These are phyloP conservation scores for Abrus precatorius DNA, from an alignment of 306 rosid genomes.

Conservation along the genomic window DNA sequence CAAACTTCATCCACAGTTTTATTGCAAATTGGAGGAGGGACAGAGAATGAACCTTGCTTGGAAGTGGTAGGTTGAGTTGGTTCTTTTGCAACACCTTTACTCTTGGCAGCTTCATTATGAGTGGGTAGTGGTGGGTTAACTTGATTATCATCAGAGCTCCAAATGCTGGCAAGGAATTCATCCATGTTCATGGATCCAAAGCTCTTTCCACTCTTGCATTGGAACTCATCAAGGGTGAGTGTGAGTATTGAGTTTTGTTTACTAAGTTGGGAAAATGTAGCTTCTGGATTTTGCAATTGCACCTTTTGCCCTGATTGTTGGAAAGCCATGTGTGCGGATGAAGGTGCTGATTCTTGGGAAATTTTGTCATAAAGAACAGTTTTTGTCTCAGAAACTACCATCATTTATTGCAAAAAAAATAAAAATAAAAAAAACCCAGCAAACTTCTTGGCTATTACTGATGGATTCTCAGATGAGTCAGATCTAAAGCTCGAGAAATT, in stretches of 20 bases:
- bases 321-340: constrained; percentile 25
- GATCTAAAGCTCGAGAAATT: neutral
- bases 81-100: constrained; percentile 35
- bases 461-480: neutral
- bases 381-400: constrained; percentile 37
- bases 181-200: constrained; percentile 80
- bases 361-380: neutral
- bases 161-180: constrained; percentile 73
- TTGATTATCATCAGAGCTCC: constrained; percentile 63
- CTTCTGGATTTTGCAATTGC: constrained; percentile 41
- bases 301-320: constrained; percentile 45
- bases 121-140: neutral
- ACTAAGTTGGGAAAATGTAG: constrained; percentile 32
- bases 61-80: neutral
- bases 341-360: constrained; percentile 14
- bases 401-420: neutral
- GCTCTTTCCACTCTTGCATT: constrained; percentile 62
- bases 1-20: constrained; percentile 79
- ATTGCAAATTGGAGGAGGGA: constrained; percentile 68
- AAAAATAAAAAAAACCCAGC: neutral
- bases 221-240: constrained; percentile 67
- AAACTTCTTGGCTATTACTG: neutral
- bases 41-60: constrained; percentile 50
- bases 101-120: constrained; percentile 33
- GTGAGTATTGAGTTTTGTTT: constrained; percentile 57